Evolutionary conservation across 257 asterid species (phyloP).

Genomic region (Salvia splendens): DNA sequence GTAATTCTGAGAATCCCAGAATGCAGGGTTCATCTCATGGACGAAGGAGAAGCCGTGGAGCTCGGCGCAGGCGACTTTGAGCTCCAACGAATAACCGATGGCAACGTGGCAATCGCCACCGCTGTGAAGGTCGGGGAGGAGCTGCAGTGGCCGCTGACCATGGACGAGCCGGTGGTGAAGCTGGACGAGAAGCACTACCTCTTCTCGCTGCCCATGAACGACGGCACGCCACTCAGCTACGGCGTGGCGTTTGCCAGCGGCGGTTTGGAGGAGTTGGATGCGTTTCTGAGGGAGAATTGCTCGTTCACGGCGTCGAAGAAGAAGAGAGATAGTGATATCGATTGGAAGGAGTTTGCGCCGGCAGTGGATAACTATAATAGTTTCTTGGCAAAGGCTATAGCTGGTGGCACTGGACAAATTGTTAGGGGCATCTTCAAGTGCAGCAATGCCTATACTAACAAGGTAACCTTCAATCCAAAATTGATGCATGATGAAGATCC

Average conservation of each 20-base stretch:
- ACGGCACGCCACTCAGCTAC: slow-evolving; percentile 61
- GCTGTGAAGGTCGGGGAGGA: slow-evolving; percentile 62
- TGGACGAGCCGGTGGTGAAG: slow-evolving; percentile 83
- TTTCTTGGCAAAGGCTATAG: slow-evolving; percentile 76
- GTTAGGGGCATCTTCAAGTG: slow-evolving; percentile 73
- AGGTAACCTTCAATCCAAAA: slow-evolving; percentile 36
- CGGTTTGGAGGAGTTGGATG: slow-evolving; percentile 49
- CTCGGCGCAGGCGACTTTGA: slow-evolving; percentile 62
- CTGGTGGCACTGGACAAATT: slow-evolving; percentile 80
- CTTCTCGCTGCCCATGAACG: slow-evolving; percentile 70
- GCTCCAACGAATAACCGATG: slow-evolving; percentile 50
- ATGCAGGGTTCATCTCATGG: slow-evolving; percentile 73
- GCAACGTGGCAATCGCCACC: slow-evolving; percentile 56
- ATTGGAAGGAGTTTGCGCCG: slow-evolving; percentile 85
- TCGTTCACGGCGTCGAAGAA: slow-evolving; percentile 41
- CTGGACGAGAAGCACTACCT: slow-evolving; percentile 58
- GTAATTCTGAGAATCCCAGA: slow-evolving; percentile 47
- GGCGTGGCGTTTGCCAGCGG: slow-evolving; percentile 60
- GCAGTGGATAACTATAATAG: slow-evolving; percentile 63
- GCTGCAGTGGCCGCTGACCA: slow-evolving; percentile 83
- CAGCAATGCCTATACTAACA: slow-evolving; percentile 71
- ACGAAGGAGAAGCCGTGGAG: slow-evolving; percentile 63
- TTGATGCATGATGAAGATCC: no score
- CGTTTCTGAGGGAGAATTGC: slow-evolving; percentile 57
- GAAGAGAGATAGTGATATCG: slow-evolving; percentile 33